Percentiles rank a stretch among this genome's conserved stretches.
These are phyloP conservation scores for Termitomyces sp. DNA, from an alignment of 768 basidiomycete genomes.

Conservation along the genomic window DNA sequence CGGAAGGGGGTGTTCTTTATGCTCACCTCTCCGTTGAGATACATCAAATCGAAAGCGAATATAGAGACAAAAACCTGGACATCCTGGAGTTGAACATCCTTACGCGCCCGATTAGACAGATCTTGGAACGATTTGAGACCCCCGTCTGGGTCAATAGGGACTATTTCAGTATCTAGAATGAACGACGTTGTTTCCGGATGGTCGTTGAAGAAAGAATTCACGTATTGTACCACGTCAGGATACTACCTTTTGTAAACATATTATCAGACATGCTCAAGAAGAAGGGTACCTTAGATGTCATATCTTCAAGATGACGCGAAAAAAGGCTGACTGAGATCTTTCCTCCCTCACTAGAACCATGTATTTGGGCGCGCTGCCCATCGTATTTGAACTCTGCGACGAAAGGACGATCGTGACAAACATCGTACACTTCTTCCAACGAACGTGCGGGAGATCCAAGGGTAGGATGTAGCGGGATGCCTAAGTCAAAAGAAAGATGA, in stretches of 20 bases:
- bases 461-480: conserved; percentile 82
- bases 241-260: conserved; percentile 47
- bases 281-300: conserved; percentile 78
- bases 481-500: conserved; percentile 24
- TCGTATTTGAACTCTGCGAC: conserved; percentile 91
- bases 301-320: conserved; percentile 87
- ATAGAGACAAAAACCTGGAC: conserved; percentile 80
- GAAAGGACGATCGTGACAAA: conserved; percentile 64
- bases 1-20: not conserved
- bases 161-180: conserved; percentile 85
- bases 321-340: conserved; percentile 58
- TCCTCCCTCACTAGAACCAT: conserved; percentile 38
- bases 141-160: conserved; percentile 71
- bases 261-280: not conserved
- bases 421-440: conserved; percentile 76
- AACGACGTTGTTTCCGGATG: conserved; percentile 50
- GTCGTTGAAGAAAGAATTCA: conserved; percentile 44
- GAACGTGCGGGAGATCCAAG: conserved; percentile 86
- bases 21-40: conserved; percentile 72
- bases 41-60: conserved; percentile 88
- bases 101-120: conserved; percentile 78
- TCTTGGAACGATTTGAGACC: conserved; percentile 81
- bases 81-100: conserved; percentile 73
- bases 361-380: conserved; percentile 83
- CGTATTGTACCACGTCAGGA: conserved; percentile 70